These are phyloP conservation scores for Cercospora berteroae DNA, from an alignment of 2,329 filamentous ascomycete species.

Conservation along the genomic window DNA sequence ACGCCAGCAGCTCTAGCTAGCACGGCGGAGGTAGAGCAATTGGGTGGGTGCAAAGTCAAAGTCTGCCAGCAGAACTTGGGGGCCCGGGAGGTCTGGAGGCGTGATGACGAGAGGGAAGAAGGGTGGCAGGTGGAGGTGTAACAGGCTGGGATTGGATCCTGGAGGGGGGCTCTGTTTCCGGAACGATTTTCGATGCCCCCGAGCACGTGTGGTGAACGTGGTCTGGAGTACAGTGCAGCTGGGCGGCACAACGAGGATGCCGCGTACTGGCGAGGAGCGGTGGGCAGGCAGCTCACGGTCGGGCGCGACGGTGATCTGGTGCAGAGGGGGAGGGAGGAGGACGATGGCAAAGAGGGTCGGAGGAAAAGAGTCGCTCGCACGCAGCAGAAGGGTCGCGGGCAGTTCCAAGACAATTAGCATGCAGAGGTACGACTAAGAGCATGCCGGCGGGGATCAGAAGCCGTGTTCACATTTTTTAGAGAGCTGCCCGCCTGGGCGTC, in stretches of 20 bases:
- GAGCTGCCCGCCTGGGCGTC: background rate
- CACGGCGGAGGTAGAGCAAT: background rate
- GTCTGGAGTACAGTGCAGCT: background rate
- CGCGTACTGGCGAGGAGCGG: background rate
- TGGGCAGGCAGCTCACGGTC: background rate
- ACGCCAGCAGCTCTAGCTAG: background rate
- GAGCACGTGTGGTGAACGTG: slow-evolving; percentile 3
- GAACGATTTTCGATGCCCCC: background rate
- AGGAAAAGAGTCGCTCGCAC: background rate
- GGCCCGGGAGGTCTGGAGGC: background rate
- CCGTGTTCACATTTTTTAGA: slow-evolving; percentile 7
- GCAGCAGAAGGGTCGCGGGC: background rate
- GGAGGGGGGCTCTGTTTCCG: background rate
- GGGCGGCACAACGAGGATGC: background rate
- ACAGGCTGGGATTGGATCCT: slow-evolving; percentile 7
- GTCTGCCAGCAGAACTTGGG: slow-evolving; percentile 2
- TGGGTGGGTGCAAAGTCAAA: background rate
- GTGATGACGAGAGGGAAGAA: background rate
- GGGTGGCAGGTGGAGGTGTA: slow-evolving; percentile 7
- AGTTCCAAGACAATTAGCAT: slow-evolving; percentile 12
- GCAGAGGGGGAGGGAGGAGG: background rate
- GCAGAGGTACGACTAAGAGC: slow-evolving; percentile 8
- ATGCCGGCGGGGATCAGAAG: slow-evolving; percentile 7
- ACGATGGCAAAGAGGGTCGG: background rate
- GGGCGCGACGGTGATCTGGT: background rate